Evolutionary conservation across 768 basidiomycete species (phyloP), one percentile per base, ranked within the genome.

Genomic region (Crassisporium funariophilum): DNA sequence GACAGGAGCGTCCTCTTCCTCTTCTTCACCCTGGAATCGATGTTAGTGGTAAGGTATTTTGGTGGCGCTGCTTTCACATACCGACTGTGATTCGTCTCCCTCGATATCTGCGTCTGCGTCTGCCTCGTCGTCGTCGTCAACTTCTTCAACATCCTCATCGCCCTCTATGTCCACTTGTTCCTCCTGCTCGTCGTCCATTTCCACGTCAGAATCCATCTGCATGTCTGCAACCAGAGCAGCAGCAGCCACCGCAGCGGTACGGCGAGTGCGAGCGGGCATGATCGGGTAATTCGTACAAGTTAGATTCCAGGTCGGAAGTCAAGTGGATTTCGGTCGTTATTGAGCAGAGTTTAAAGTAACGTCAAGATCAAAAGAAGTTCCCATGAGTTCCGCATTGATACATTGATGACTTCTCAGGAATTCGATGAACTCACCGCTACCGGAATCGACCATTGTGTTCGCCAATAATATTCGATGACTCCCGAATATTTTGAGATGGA

Each of bases 81-180:
- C 53, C 44, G 46, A 59, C 21, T 46, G 47, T 25, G 50, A 60
- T 13, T 63, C 63, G 29, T 72, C 67, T 16, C 71, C 77, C 41
- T 74, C 71, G 3, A 57, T 70, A 7, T 73, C 75, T 35, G 70
- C 74, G 2, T 64, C 65, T n/a, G 50, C 62, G 15, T 62, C 63
- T 6, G 61, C 67, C 17, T 44, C 62, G 0, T 65, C 66, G 7
- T 62, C 64, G 8, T 62, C 59, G 21, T 51, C 59, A 8, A 50
- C 63, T 5, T 72, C 78, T 38, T 74, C 71, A 6, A 61, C 73
- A 4, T 69, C 73, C 34, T 70, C 74, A 12, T 59, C 58, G 17
- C 57, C 61, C 7, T 59, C 60, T 2, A 59, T 59, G 25, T 66
- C 59, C 8, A 47, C 61, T 29, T 59, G 64, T 13, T 59, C 66